Percentiles rank a stretch among this genome's conserved stretches.
phyloP scores from a whole-genome alignment of 768 basidiomycete species.

The Phylloporus scabripes region DNA sequence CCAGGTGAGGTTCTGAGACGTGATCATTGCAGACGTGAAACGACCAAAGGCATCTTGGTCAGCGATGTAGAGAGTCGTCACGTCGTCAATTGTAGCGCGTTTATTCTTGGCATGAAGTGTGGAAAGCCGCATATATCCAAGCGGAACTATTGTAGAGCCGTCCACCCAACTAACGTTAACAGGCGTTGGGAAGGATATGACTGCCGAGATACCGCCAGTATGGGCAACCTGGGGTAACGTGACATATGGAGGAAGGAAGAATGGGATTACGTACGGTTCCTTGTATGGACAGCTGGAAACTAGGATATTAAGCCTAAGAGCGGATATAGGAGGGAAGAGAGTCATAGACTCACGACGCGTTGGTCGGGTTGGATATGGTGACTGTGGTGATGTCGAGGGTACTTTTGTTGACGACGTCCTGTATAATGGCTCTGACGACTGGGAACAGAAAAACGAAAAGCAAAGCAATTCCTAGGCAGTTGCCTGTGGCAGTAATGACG shows the following conservation, averaged over 20 bases:
- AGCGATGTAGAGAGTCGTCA: slow-evolving; percentile 49
- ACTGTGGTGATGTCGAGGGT: slow-evolving; percentile 50
- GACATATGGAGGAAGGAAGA: neutral
- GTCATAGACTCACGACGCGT: slow-evolving; percentile 45
- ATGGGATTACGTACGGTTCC: slow-evolving; percentile 42
- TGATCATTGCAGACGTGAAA: slow-evolving; percentile 62
- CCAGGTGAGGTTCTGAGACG: slow-evolving; percentile 64
- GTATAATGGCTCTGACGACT: slow-evolving; percentile 60
- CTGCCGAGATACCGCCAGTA: slow-evolving; percentile 59
- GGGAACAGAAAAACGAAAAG: slow-evolving; percentile 67
- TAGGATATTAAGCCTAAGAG: slow-evolving; percentile 22
- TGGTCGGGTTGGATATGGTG: slow-evolving; percentile 47
- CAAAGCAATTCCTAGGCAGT: slow-evolving; percentile 52
- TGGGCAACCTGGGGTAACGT: slow-evolving; percentile 47
- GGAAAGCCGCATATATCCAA: slow-evolving; percentile 53
- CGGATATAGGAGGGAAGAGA: neutral
- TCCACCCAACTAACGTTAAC: slow-evolving; percentile 57
- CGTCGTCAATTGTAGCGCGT: slow-evolving; percentile 58
- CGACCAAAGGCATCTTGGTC: slow-evolving; percentile 54
- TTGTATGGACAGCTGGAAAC: slow-evolving; percentile 47
- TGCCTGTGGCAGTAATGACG: slow-evolving; percentile 45
- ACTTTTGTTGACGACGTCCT: slow-evolving; percentile 54
- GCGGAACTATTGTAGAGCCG: slow-evolving; percentile 38
- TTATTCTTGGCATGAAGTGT: slow-evolving; percentile 46
- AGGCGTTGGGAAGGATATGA: slow-evolving; percentile 54